A percentile compares a stretch with the other conserved stretches of the same genome.
phyloP scores from a whole-genome alignment of 495 filamentous ascomycete species.

The Daldinia caldariorum region DNA sequence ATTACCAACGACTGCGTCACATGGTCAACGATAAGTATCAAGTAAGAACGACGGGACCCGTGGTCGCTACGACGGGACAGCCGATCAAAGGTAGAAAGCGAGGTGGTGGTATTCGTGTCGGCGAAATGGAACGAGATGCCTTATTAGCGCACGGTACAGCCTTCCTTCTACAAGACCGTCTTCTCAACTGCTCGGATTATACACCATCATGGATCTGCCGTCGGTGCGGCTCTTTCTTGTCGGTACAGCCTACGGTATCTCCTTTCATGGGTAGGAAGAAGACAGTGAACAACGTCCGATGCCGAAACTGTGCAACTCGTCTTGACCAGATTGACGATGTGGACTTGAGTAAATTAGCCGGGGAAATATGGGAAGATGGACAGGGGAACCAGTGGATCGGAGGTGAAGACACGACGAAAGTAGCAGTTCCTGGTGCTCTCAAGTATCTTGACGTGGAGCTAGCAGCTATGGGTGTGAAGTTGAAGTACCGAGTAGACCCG shows the following conservation, averaged over 20 bases:
- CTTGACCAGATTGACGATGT: slow-evolving; percentile 64
- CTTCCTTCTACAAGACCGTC: slow-evolving; percentile 91
- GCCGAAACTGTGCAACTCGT: slow-evolving; percentile 79
- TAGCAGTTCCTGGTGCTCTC: slow-evolving; percentile 91
- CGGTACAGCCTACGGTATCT: slow-evolving; percentile 79
- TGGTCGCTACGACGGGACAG: slow-evolving; percentile 89
- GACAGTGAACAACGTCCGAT: slow-evolving; percentile 71
- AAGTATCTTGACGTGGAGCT: slow-evolving; percentile 95
- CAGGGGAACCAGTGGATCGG: slow-evolving; percentile 81
- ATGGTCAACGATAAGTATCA: slow-evolving; percentile 99
- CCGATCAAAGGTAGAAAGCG: slow-evolving; percentile 95
- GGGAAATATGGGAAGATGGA: slow-evolving; percentile 91
- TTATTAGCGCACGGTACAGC: slow-evolving; percentile 93
- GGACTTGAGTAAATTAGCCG: slow-evolving; percentile 68
- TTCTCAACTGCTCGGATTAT: slow-evolving; percentile 96
- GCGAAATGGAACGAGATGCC: slow-evolving; percentile 98
- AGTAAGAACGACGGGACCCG: slow-evolving; percentile 92
- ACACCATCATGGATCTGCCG: slow-evolving; percentile 87
- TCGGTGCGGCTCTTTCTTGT: slow-evolving; percentile 86
- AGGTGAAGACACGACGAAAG: slow-evolving; percentile 87
- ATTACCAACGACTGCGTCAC: slow-evolving; percentile 96
- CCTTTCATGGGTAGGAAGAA: slow-evolving; percentile 69
- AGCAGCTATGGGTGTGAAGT: slow-evolving; percentile 88
- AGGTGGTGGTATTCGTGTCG: slow-evolving; percentile 97
- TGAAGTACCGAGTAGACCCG: slow-evolving; percentile 85